Evolutionary conservation across 306 rosid genomes (phyloP), one percentile per base, ranked within the genome.

Genomic region (Vigna mungo): DNA sequence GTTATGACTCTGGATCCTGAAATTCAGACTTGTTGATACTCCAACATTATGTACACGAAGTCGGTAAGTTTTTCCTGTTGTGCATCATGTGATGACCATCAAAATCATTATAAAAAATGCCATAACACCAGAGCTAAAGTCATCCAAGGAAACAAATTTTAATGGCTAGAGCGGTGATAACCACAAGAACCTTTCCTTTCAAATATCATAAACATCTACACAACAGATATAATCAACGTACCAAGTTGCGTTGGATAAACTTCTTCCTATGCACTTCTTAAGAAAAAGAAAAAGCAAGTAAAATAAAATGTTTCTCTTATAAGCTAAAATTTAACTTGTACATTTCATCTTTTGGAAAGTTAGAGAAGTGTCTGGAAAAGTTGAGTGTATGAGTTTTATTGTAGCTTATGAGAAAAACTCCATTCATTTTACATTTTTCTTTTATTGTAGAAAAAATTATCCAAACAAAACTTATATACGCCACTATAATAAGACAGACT

Each of bases 41-140:
- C 98, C 98, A 83, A 94, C 97, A 23, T 94, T 94, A 84, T 92
- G 96, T 30, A 94, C 91, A 12, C 97, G 97, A 80, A 94, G 65
- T 3, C 98, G 90, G 65, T 94, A 94, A 15, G 96, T 94, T 88
- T 82, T 90, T 32, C 98, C 98, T 94, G 98, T 82, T 52, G 36
- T 75, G 82, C 47, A 65, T 48, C 23, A 65, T 39, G 27, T 43
- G n/a, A 1, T 12, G 64, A 47, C 51, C 71, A 37, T 77, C 69
- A 2, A 74, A 73, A 63, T 44, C 65, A 73, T 21, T 13, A 30
- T 27, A n/a, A 74, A 68, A 43, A 67, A 72, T 37, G 52, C 21
- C 58, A 23, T 15, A 37, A 39, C 37, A 36, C 56, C 46, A 63
- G 66, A 5, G 30, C 17, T 25, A 47, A 74, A 66, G 30, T 23